Base-by-base conservation (phyloP, 345 rosid genomes). In the Citrus inodora region DNA sequence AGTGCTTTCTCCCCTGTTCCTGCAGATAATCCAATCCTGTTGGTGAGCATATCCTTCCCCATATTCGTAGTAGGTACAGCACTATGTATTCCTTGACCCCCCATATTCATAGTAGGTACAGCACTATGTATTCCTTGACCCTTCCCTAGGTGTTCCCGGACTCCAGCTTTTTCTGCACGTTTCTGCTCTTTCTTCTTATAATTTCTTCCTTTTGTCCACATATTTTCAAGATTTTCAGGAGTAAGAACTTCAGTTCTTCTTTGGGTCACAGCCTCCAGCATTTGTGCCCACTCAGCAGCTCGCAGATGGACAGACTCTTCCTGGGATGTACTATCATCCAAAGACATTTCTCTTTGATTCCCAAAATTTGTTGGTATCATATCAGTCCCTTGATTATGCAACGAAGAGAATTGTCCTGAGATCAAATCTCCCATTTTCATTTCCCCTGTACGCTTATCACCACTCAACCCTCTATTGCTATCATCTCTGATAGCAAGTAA, bases 131-230 rank as follows among this genome's bases (percentile, higher is more conserved):
- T 70, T 38, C 38, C 66, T 32, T 76, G 78, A 75, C 78, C 85
- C 75, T 75, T 85, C 51, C 79, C 75, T 60, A 81, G 32, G 70
- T 86, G 76, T 69, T 80, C 80, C 51, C 27, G 83, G 66, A 67
- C 80, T 59, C 81, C 84, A 46, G 74, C 56, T 77, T 86, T 86
- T 79, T 85, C 85, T 30, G 69, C 76, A 22, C 65, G 82, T 82
- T 89, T 94, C 67, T 82, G 83, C 87, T 94, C 98, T 82, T 88
- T 92, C 87, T 72, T 91, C 83, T 90, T 93, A 79, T 94, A 93
- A 80, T 93, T 88, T 84, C 94, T 92, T 87, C 99, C 99, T 88
- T 89, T 94, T 2, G 98, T 87, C 98, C 99, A 97, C 98, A 97
- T 87, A 81, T 93, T 94, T 77, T 97, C 99, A 76, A 97, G 98